phyloP scores from a whole-genome alignment of 495 filamentous ascomycete species.

The Penicillium angulare region DNA sequence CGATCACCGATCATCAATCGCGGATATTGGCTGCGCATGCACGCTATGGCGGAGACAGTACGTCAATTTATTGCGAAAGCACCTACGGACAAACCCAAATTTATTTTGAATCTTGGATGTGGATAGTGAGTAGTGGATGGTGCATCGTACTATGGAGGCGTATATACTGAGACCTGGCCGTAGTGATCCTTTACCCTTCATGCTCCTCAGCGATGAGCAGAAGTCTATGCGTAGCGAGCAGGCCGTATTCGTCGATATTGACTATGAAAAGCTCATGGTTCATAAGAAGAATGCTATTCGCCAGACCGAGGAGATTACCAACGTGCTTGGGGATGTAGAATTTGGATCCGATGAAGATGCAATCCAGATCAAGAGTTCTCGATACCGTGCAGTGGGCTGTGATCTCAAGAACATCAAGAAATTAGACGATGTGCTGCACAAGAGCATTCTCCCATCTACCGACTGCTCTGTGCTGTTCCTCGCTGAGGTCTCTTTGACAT shows the following conservation, averaged over 20 bases:
- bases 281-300: slow-evolving; percentile 69
- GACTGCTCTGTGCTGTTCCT: slow-evolving; percentile 69
- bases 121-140: slow-evolving; percentile 69
- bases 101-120: slow-evolving; percentile 84
- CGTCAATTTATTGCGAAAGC: slow-evolving; percentile 62
- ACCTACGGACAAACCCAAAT: slow-evolving; percentile 59
- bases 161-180: slow-evolving; percentile 27
- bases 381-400: slow-evolving; percentile 79
- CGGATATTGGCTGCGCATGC: slow-evolving; percentile 83
- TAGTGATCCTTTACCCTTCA: slow-evolving; percentile 90
- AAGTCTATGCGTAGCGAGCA: slow-evolving; percentile 43
- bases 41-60: slow-evolving; percentile 72
- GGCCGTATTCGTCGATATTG: slow-evolving; percentile 78
- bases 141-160: background rate
- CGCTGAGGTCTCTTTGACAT: slow-evolving; percentile 87
- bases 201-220: slow-evolving; percentile 65
- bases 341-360: slow-evolving; percentile 39
- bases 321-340: slow-evolving; percentile 49
- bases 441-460: slow-evolving; percentile 48
- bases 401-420: slow-evolving; percentile 62
- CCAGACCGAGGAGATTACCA: slow-evolving; percentile 55
- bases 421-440: slow-evolving; percentile 55
- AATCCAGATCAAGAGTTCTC: slow-evolving; percentile 59
- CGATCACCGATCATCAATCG: slow-evolving; percentile 83
- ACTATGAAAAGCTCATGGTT: slow-evolving; percentile 76